These are phyloP conservation scores for Colletotrichum paranaense DNA, from an alignment of 2,329 filamentous ascomycete species.

Conservation along the genomic window DNA sequence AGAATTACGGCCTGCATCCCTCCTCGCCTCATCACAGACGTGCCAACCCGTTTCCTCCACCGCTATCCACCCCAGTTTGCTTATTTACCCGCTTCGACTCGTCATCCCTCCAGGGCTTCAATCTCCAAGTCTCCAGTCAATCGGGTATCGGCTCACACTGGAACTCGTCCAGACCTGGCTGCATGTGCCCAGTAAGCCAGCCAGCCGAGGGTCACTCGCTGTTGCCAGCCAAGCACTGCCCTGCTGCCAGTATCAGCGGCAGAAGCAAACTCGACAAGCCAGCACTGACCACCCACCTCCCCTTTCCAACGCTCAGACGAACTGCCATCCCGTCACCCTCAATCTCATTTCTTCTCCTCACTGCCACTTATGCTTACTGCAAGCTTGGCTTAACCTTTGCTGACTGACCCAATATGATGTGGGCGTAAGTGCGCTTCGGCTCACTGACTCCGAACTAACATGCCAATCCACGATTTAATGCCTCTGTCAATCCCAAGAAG, in stretches of 20 bases:
- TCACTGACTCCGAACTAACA: background rate
- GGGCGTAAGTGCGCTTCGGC: background rate
- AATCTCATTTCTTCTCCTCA: background rate
- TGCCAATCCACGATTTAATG: background rate
- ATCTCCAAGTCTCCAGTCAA: slow-evolving; percentile 23
- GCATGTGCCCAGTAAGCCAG: background rate
- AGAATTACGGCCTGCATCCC: background rate
- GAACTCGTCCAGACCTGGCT: background rate
- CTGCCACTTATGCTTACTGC: slow-evolving; percentile 4
- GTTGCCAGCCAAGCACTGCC: slow-evolving; percentile 17
- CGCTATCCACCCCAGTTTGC: background rate
- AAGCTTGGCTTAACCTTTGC: background rate
- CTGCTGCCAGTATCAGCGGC: background rate
- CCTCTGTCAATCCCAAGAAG: background rate
- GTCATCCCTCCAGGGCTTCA: slow-evolving; percentile 7
- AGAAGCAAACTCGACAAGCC: background rate
- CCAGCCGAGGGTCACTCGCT: background rate
- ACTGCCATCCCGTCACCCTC: background rate
- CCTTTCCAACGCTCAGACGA: slow-evolving; percentile 11
- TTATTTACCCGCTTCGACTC: slow-evolving; percentile 22
- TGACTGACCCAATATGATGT: background rate
- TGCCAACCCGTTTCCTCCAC: slow-evolving; percentile 8
- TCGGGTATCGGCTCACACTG: slow-evolving; percentile 14
- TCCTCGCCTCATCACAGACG: background rate
- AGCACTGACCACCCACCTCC: slow-evolving; percentile 12